These are phyloP conservation scores for Smallanthus sonchifolius DNA, from an alignment of 129 eudicot species.

Conservation along the genomic window DNA sequence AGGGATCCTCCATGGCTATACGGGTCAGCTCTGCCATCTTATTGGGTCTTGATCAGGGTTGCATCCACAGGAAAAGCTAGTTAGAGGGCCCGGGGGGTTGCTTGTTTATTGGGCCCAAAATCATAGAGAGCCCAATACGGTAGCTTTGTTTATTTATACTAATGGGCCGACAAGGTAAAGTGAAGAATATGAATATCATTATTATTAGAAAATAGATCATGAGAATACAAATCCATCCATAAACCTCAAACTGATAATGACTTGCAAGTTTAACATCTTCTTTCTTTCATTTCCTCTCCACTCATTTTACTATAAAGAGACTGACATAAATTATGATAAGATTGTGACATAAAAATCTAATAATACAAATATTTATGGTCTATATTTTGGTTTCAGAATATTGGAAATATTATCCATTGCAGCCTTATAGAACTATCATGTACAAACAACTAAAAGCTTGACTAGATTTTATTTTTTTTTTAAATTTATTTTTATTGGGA, in stretches of 20 bases:
- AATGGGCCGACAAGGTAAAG: too few species aligned
- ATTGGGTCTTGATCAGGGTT: too few species aligned
- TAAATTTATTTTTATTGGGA: neutral
- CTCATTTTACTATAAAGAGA: neutral
- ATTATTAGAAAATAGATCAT: neutral
- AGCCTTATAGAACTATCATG: neutral
- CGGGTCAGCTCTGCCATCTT: too few species aligned
- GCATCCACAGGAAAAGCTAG: too few species aligned
- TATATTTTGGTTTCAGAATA: neutral
- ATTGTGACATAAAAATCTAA: neutral
- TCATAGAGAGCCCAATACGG: too few species aligned
- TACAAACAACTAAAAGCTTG: neutral
- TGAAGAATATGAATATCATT: neutral
- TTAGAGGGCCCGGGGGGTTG: too few species aligned
- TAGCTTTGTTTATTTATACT: too few species aligned
- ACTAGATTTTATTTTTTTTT: neutral
- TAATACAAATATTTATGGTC: neutral
- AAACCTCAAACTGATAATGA: neutral
- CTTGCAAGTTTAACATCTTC: neutral
- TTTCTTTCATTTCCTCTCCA: constrained; percentile 1
- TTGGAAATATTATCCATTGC: neutral
- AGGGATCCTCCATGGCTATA: too few species aligned
- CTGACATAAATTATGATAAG: neutral
- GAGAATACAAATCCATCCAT: neutral
- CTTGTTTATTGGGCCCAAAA: too few species aligned